A percentile compares a stretch with the other conserved stretches of the same genome.
Conservation (phyloP, 108 stramenopile species). For the Seminavis robusta region DNA sequence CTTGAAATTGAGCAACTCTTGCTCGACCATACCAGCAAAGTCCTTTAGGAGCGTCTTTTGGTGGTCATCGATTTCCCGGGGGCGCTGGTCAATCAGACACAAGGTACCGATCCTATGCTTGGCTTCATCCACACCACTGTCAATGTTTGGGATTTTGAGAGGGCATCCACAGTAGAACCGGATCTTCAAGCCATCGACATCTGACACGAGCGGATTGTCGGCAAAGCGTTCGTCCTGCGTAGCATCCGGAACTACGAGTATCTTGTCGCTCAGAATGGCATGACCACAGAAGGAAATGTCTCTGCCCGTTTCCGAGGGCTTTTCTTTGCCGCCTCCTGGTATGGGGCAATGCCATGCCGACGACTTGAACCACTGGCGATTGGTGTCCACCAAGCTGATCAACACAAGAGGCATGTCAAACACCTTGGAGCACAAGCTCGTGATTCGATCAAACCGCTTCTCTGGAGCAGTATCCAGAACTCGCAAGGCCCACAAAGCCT, state of each 20-base stretch:
- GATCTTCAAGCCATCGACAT: slow-evolving; percentile 58
- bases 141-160: slow-evolving; percentile 48
- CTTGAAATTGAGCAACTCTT: no score
- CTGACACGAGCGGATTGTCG: slow-evolving; percentile 57
- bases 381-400: slow-evolving; percentile 49
- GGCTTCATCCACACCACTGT: slow-evolving; percentile 37
- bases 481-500: neutral
- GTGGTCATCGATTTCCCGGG: slow-evolving; percentile 24
- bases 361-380: slow-evolving; percentile 76
- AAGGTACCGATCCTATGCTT: slow-evolving; percentile 73
- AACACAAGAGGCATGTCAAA: slow-evolving; percentile 66
- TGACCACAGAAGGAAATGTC: slow-evolving; percentile 75
- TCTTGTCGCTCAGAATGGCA: slow-evolving; percentile 37
- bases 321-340: no score
- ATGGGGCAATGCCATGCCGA: no score
- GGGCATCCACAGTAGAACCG: slow-evolving; percentile 80
- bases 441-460: slow-evolving; percentile 20
- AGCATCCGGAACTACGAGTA: slow-evolving; percentile 62
- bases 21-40: no score
- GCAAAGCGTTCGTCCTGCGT: slow-evolving; percentile 54
- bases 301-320: slow-evolving; percentile 53
- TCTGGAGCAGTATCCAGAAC: slow-evolving; percentile 19
- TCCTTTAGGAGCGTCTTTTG: no score
- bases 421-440: slow-evolving; percentile 28
- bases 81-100: slow-evolving; percentile 68